Evolutionary conservation across 83 land plant genomes (phyloP), one percentile per base, ranked within the genome.

Genomic region (Picea engelmannii): DNA sequence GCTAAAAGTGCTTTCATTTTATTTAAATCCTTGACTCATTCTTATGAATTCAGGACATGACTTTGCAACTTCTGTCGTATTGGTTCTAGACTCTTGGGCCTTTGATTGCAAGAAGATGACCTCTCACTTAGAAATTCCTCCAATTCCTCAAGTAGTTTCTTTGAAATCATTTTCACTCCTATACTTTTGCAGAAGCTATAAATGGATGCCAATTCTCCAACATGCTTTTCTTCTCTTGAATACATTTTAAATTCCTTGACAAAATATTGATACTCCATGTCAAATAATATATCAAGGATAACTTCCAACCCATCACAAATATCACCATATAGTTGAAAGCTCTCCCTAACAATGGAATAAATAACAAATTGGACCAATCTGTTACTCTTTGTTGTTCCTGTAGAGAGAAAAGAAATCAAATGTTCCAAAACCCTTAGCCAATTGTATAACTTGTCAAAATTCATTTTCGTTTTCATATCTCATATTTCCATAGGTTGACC

Each of bases 301-400:
- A 85, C 62, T 8, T 84, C 68, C 67, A 85, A 61, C 0, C 84
- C 90, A 61, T 90, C 90, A 40, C 86, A 63, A 12, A 88, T 82
- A 42, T 90, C 88, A 21, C 60, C 65, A 70, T 88, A 88, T 10
- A 88, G 78, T 63, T 89, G 88, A 31, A 85, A 85, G 84, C 90
- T 90, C 47, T 90, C 91, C 58, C 49, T 76, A 21, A 87, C 83
- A 10, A 90, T 58, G 13, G 82, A 64, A 61, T 90, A 84, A 21
- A 90, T 76, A 47, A 87, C 81, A n/a, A 81, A 27, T 70, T 84
- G 91, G 5, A 86, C 82, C 64, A 88, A 20, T 6, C 88, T 84
- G 84, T 81, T 86, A 75, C 35, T 25, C 80, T 82, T 87, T 35
- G 90, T 90, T 31, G 85, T 78, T 83, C 96, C 98, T 49, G 88